Evolutionary conservation across 768 basidiomycete species (phyloP).

Genomic region (Coprinopsis sp.): DNA sequence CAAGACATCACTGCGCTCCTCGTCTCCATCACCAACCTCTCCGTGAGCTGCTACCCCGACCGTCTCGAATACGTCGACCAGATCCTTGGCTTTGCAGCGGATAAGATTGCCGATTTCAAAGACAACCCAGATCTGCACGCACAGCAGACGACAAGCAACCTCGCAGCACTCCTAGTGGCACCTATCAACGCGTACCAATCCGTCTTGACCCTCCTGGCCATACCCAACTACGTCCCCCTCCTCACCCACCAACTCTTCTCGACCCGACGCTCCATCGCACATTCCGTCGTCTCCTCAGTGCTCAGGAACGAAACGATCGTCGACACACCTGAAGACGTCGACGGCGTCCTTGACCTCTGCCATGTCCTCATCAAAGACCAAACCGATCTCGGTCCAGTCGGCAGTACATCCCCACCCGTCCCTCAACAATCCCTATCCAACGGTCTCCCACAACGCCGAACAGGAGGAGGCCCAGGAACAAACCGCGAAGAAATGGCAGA

Average conservation of each 20-base stretch:
- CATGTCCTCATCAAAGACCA: constrained; percentile 89
- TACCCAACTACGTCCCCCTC: constrained; percentile 84
- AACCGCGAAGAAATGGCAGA: constrained; percentile 92
- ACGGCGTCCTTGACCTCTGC: constrained; percentile 89
- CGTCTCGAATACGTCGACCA: constrained; percentile 96
- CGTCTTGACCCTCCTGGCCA: constrained; percentile 93
- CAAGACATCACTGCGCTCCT: constrained; percentile 96
- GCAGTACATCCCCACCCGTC: background rate
- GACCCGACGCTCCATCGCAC: constrained; percentile 87
- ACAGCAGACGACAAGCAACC: constrained; percentile 81
- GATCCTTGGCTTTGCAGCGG: constrained; percentile 82
- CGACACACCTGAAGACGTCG: constrained; percentile 90
- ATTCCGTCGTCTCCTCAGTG: constrained; percentile 90
- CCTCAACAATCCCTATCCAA: background rate
- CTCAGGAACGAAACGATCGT: constrained; percentile 96
- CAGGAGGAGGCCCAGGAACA: no score
- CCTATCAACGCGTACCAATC: constrained; percentile 97
- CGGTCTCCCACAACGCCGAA: constrained; percentile 11
- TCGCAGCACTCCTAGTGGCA: constrained; percentile 87
- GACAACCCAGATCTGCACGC: constrained; percentile 89
- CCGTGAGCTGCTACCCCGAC: constrained; percentile 95
- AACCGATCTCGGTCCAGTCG: constrained; percentile 40
- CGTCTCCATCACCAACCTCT: constrained; percentile 92
- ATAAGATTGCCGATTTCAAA: constrained; percentile 78
- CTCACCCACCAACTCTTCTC: constrained; percentile 84